A percentile compares a stretch with the other conserved stretches of the same genome.
These are phyloP conservation scores for Volvariella surrecta DNA, from an alignment of 1,284 basidiomycete species.

Conservation along the genomic window DNA sequence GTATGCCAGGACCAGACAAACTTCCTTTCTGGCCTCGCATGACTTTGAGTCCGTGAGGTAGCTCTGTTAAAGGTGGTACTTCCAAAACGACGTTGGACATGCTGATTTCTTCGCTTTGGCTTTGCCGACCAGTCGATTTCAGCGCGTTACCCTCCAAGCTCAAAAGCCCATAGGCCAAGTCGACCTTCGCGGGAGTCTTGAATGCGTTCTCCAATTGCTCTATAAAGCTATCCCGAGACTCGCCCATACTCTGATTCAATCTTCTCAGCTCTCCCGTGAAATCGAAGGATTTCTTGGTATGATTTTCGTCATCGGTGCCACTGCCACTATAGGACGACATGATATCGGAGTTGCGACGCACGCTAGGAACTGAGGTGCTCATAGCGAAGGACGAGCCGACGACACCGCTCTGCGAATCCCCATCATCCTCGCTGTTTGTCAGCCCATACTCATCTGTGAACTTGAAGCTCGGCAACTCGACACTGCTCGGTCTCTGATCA, in stretches of 20 bases:
- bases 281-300: constrained; percentile 76
- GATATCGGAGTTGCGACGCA: too few relatives aligned
- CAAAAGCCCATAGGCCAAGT: constrained; percentile 40
- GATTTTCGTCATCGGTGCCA: constrained; percentile 42
- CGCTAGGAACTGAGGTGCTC: too few relatives aligned
- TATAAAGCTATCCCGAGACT: constrained; percentile 69
- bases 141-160: too few relatives aligned
- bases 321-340: too few relatives aligned
- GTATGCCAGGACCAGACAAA: too few relatives aligned
- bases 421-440: not conserved
- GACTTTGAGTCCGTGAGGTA: too few relatives aligned
- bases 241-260: constrained; percentile 61
- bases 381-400: too few relatives aligned
- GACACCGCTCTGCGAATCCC: not conserved
- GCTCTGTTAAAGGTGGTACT: too few relatives aligned
- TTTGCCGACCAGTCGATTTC: too few relatives aligned
- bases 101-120: too few relatives aligned
- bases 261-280: constrained; percentile 74
- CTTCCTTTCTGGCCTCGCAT: too few relatives aligned
- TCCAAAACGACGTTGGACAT: too few relatives aligned
- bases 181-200: constrained; percentile 60
- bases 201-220: constrained; percentile 77
- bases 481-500: not conserved
- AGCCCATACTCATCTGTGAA: not conserved
- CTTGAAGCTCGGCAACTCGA: not conserved